Evolutionary conservation across 2,329 filamentous ascomycete species (phyloP).

Genomic region (Fusarium sublunatum): DNA sequence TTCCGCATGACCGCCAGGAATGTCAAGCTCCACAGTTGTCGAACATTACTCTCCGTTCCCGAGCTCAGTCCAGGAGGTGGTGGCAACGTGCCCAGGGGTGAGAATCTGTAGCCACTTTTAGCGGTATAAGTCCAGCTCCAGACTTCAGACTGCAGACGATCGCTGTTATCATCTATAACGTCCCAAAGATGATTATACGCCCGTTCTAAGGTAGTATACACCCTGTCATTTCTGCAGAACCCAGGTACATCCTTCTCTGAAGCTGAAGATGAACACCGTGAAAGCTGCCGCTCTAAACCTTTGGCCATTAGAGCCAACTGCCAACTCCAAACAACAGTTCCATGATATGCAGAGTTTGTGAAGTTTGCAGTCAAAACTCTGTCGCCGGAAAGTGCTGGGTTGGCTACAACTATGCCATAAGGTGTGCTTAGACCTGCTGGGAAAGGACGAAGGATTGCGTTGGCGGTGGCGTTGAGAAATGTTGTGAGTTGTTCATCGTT

Average conservation of each 20-base stretch:
- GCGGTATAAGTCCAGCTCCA: conserved; percentile 69
- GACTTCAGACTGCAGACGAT: conserved; percentile 66
- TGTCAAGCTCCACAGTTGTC: conserved; percentile 38
- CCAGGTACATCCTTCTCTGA: conserved; percentile 48
- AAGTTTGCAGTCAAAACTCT: conserved; percentile 62
- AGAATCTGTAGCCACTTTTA: conserved; percentile 35
- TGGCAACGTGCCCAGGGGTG: conserved; percentile 38
- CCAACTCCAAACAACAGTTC: conserved; percentile 74
- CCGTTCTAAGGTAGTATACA: conserved; percentile 58
- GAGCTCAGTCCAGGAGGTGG: conserved; percentile 23
- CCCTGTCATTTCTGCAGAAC: conserved; percentile 60
- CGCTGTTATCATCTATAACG: conserved; percentile 65
- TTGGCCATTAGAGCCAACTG: conserved; percentile 72
- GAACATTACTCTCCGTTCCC: conserved; percentile 34
- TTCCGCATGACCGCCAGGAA: conserved; percentile 37
- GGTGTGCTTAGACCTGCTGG: conserved; percentile 68
- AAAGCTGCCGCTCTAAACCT: conserved; percentile 68
- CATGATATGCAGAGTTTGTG: conserved; percentile 68
- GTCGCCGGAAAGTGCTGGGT: conserved; percentile 66
- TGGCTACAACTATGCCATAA: conserved; percentile 69
- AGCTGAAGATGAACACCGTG: conserved; percentile 55
- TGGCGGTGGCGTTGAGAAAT: conserved; percentile 68
- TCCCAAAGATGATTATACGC: conserved; percentile 73
- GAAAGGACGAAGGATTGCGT: conserved; percentile 67
- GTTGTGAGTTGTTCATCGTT: conserved; percentile 65